Percentiles rank a stretch among this genome's conserved stretches.
phyloP scores from a whole-genome alignment of 208 protist genomes.

The Leishmania martiniquensis region DNA sequence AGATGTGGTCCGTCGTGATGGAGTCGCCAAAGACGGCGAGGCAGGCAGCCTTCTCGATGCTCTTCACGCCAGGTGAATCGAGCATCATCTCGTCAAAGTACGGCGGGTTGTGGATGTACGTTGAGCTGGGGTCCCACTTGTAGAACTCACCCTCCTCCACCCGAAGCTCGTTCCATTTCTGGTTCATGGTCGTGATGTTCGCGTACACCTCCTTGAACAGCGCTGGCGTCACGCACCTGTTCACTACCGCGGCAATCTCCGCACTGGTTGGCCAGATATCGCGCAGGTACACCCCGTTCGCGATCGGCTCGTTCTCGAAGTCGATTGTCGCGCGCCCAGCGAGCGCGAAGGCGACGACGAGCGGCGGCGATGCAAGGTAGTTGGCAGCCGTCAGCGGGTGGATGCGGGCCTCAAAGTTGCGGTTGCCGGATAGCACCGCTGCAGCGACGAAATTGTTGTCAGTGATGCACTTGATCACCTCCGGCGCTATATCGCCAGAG shows the following conservation, averaged over 20 bases:
- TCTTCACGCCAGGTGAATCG: conserved; percentile 43
- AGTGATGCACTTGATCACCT: conserved; percentile 92
- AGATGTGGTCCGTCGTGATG: conserved; percentile 98
- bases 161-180: conserved; percentile 92
- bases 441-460: conserved; percentile 94
- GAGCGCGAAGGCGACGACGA: conserved; percentile 97
- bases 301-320: conserved; percentile 90
- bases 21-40: conserved; percentile 95
- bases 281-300: conserved; percentile 94
- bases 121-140: conserved; percentile 94
- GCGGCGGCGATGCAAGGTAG: conserved; percentile 96
- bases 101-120: conserved; percentile 96
- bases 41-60: conserved; percentile 81
- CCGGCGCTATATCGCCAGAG: conserved; percentile 91
- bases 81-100: conserved; percentile 94
- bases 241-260: conserved; percentile 79
- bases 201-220: conserved; percentile 94
- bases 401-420: conserved; percentile 97
- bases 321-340: conserved; percentile 95
- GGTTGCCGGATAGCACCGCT: conserved; percentile 96
- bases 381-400: conserved; percentile 94
- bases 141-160: conserved; percentile 91
- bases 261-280: conserved; percentile 97
- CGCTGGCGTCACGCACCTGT: conserved; percentile 82
- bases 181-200: conserved; percentile 90